Evolutionary conservation across 2,329 filamentous ascomycete species (phyloP).

Genomic region (Alternaria tenuissima): DNA sequence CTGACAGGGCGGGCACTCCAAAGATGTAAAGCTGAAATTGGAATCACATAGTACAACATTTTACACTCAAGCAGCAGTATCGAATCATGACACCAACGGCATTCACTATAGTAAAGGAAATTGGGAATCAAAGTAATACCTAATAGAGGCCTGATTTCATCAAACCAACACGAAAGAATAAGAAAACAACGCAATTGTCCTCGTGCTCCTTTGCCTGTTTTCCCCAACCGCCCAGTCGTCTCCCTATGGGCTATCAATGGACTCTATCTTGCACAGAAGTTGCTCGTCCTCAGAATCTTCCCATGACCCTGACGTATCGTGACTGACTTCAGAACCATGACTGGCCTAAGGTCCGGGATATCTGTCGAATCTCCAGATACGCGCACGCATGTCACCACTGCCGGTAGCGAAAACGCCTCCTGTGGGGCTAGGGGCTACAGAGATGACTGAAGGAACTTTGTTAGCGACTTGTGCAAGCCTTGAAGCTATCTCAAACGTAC

Average conservation of each 20-base stretch:
- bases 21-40: not conserved
- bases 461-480: constrained; percentile 20
- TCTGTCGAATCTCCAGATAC: constrained; percentile 79
- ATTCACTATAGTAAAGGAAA: not conserved
- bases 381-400: constrained; percentile 95
- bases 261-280: not conserved
- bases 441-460: constrained; percentile 73
- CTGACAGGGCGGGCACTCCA: not conserved
- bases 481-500: constrained; percentile 53
- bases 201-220: not conserved
- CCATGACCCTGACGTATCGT: not conserved
- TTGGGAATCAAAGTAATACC: constrained; percentile 7
- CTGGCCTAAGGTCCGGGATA: constrained; percentile 42
- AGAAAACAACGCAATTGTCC: constrained; percentile 1
- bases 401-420: constrained; percentile 93
- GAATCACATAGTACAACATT: not conserved
- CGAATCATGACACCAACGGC: not conserved
- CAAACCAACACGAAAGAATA: constrained; percentile 1
- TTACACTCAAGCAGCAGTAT: not conserved
- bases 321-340: not conserved
- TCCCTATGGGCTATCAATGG: not conserved
- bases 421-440: constrained; percentile 89
- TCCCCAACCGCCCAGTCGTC: not conserved
- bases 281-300: not conserved
- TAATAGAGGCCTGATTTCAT: not conserved